phyloP scores from a whole-genome alignment of 805 yeast genomes.

The Dipodascus albidus region DNA sequence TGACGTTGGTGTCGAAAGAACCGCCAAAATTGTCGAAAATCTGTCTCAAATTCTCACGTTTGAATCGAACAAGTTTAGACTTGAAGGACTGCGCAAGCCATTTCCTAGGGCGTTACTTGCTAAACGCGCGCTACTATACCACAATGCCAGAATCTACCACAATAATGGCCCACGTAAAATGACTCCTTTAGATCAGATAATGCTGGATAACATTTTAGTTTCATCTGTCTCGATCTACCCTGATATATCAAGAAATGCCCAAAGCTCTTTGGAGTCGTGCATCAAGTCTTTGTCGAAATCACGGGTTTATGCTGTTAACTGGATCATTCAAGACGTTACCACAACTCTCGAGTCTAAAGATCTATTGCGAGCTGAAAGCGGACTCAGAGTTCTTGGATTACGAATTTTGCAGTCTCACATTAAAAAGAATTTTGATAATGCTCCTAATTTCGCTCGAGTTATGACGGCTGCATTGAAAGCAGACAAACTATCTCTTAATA shows the following conservation, averaged over 20 bases:
- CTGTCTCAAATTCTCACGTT: constrained; percentile 43
- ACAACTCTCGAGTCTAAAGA: constrained; percentile 39
- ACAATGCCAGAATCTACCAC: constrained; percentile 58
- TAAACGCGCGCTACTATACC: constrained; percentile 60
- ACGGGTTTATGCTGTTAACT: constrained; percentile 40
- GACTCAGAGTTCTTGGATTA: constrained; percentile 44
- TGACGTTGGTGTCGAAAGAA: constrained; percentile 65
- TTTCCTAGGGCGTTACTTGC: constrained; percentile 73
- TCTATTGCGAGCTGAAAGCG: constrained; percentile 49
- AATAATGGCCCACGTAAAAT: constrained; percentile 66
- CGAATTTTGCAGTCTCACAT: constrained; percentile 48
- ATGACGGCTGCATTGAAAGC: constrained; percentile 44
- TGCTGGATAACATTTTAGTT: constrained; percentile 54
- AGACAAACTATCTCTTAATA: constrained; percentile 45
- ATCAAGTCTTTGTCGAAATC: constrained; percentile 62
- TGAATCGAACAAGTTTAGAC: constrained; percentile 47
- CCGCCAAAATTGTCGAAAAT: constrained; percentile 44
- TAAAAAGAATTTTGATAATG: constrained; percentile 43
- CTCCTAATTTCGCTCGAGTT: constrained; percentile 36
- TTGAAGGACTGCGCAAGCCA: constrained; percentile 53
- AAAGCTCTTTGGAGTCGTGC: constrained; percentile 50
- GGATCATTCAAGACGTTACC: constrained; percentile 38
- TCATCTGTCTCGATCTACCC: constrained; percentile 61
- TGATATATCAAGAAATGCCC: constrained; percentile 60
- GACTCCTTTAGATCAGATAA: constrained; percentile 46